phyloP scores from a whole-genome alignment of 1,284 basidiomycete genomes.

The Phylloboletellus chloephorus region DNA sequence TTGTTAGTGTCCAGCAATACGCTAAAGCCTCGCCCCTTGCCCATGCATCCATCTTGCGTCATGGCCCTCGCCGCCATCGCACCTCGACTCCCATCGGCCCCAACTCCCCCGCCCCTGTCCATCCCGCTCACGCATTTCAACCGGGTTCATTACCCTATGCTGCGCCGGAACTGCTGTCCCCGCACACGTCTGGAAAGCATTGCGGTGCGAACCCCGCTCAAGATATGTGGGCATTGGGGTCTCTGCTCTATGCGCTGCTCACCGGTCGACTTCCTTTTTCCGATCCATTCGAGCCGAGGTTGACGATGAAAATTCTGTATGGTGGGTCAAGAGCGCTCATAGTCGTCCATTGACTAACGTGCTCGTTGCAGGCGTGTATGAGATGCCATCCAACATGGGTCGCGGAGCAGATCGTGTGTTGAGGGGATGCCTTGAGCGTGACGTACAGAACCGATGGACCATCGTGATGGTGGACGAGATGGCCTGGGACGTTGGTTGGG shows the following conservation, averaged over 20 bases:
- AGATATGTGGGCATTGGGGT: slow-evolving; percentile 91
- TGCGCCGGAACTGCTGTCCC: slow-evolving; percentile 69
- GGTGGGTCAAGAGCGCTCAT: slow-evolving; percentile 44
- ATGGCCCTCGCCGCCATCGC: slow-evolving; percentile 47
- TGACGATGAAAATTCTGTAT: slow-evolving; percentile 86
- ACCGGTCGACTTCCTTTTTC: slow-evolving; percentile 77
- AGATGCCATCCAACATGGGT: slow-evolving; percentile 56
- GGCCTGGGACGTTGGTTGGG: slow-evolving; percentile 79
- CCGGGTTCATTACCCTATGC: slow-evolving; percentile 90
- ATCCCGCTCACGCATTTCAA: slow-evolving; percentile 45
- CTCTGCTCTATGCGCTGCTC: slow-evolving; percentile 80
- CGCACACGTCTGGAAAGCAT: slow-evolving; percentile 29
- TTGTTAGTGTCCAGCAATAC: slow-evolving; percentile 21
- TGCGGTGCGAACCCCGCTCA: slow-evolving; percentile 59
- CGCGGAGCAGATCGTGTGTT: slow-evolving; percentile 69
- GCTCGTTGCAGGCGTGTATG: slow-evolving; percentile 46
- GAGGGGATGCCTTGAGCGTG: slow-evolving; percentile 66
- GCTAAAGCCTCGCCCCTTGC: slow-evolving; percentile 23
- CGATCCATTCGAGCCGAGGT: slow-evolving; percentile 83
- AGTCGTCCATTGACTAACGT: slow-evolving; percentile 5
- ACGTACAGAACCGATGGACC: slow-evolving; percentile 61
- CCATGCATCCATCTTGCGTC: slow-evolving; percentile 33
- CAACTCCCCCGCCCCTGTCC: slow-evolving; percentile 23
- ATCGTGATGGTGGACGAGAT: slow-evolving; percentile 69
- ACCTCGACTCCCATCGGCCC: slow-evolving; percentile 51